These are phyloP conservation scores for Seiridium cupressi DNA, from an alignment of 2,329 filamentous ascomycete species.

Conservation along the genomic window DNA sequence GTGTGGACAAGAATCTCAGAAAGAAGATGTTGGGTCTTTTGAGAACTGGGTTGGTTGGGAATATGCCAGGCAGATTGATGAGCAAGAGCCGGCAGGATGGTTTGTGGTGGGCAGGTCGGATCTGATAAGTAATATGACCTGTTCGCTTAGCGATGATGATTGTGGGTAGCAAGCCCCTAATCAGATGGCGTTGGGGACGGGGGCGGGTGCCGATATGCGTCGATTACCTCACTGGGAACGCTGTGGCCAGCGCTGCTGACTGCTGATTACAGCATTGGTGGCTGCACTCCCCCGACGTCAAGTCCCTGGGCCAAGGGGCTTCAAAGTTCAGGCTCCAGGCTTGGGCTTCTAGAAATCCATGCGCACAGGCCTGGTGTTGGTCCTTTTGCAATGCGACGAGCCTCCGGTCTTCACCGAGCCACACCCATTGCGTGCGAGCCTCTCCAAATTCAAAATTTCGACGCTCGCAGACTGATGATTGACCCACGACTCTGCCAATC, in stretches of 20 bases:
- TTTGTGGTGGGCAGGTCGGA: neutral
- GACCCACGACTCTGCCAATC: neutral
- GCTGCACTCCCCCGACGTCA: neutral
- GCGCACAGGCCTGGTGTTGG: neutral
- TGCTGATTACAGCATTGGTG: neutral
- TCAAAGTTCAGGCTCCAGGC: neutral
- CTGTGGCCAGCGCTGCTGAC: neutral
- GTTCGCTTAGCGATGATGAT: conserved; percentile 5
- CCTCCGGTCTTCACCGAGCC: conserved; percentile 6
- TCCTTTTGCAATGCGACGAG: neutral
- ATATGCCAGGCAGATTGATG: neutral
- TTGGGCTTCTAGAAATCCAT: neutral
- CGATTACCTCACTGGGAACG: neutral
- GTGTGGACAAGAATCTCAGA: neutral
- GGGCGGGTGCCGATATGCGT: neutral
- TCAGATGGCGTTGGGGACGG: conserved; percentile 3
- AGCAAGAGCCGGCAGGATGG: neutral
- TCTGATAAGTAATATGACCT: neutral
- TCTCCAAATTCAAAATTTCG: neutral
- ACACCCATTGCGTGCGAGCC: conserved; percentile 4
- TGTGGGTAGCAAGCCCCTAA: conserved; percentile 5
- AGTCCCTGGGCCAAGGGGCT: neutral
- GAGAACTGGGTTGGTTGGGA: neutral
- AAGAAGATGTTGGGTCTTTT: neutral
- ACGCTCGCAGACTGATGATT: neutral